Conservation (phyloP, 2,329 filamentous ascomycete species). For the Pestalotiopsis sp. region DNA sequence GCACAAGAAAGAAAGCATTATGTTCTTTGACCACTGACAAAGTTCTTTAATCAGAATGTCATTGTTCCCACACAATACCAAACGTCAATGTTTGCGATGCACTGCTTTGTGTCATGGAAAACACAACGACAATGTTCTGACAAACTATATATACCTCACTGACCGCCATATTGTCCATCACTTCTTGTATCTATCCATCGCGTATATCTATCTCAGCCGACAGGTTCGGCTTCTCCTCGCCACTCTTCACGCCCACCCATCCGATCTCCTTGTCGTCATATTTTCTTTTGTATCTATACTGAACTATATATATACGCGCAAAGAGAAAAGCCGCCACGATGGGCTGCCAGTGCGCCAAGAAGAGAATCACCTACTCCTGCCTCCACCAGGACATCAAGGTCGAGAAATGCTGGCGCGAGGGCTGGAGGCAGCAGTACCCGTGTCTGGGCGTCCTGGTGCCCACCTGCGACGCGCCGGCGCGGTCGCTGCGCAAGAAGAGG, state of each 20-base stretch:
- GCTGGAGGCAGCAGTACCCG: neutral
- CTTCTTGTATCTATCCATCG: neutral
- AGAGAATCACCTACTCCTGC: constrained; percentile 2
- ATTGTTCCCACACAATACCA: neutral
- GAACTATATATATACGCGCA: neutral
- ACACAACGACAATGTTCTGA: neutral
- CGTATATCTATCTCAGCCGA: neutral
- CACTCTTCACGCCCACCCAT: neutral
- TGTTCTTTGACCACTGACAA: neutral
- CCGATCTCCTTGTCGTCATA: neutral
- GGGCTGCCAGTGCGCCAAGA: neutral
- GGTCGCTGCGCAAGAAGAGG: constrained; percentile 1
- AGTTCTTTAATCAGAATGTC: neutral
- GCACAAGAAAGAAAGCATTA: neutral
- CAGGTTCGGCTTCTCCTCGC: neutral
- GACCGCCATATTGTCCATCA: neutral
- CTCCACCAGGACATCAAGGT: neutral
- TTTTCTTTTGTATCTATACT: neutral
- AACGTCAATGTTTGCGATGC: neutral
- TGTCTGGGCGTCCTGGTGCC: neutral
- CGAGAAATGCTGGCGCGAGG: constrained; percentile 3
- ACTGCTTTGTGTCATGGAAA: neutral
- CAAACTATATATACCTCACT: neutral
- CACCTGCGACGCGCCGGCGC: neutral
- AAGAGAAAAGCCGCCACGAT: neutral